Evolutionary conservation across 805 yeast species (phyloP).

Genomic region (Lipomyces japonicus): DNA sequence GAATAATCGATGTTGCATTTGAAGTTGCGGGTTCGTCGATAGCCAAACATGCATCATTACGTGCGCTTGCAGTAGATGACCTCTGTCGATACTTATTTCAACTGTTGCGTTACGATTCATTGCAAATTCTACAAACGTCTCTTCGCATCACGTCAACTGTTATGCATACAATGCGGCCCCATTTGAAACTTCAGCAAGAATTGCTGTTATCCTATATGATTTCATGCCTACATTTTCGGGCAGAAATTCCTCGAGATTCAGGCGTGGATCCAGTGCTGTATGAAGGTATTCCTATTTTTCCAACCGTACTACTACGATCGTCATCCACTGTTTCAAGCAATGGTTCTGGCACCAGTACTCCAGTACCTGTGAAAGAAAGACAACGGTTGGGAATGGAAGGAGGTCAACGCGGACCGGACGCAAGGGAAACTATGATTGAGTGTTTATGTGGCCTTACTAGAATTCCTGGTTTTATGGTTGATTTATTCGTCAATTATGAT

Average conservation of each 20-base stretch:
- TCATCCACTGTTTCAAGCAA: conserved; percentile 3
- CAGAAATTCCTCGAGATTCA: conserved; percentile 40
- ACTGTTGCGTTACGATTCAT: conserved; percentile 70
- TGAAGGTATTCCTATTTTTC: conserved; percentile 40
- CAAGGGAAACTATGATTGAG: conserved; percentile 78
- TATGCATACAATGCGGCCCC: conserved; percentile 58
- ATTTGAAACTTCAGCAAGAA: conserved; percentile 78
- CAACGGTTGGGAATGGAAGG: conserved; percentile 28
- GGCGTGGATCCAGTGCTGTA: conserved; percentile 40
- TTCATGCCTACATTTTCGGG: conserved; percentile 40
- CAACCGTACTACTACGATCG: conserved; percentile 50
- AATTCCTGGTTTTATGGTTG: conserved; percentile 70
- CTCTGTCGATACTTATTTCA: conserved; percentile 83
- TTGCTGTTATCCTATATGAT: conserved; percentile 41
- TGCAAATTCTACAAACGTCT: conserved; percentile 68
- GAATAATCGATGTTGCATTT: conserved; percentile 69
- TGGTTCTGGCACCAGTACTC: conserved; percentile 25
- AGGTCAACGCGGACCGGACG: conserved; percentile 29
- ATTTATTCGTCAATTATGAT: conserved; percentile 77
- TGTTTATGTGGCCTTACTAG: conserved; percentile 60
- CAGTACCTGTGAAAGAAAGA: conserved; percentile 24
- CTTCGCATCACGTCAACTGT: conserved; percentile 72
- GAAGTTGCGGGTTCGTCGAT: conserved; percentile 74
- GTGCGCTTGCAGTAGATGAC: conserved; percentile 68
- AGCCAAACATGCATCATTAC: conserved; percentile 58